Evolutionary conservation across 2,329 filamentous ascomycete species (phyloP), one percentile per base, ranked within the genome.

Genomic region (Aureobasidium sp.): DNA sequence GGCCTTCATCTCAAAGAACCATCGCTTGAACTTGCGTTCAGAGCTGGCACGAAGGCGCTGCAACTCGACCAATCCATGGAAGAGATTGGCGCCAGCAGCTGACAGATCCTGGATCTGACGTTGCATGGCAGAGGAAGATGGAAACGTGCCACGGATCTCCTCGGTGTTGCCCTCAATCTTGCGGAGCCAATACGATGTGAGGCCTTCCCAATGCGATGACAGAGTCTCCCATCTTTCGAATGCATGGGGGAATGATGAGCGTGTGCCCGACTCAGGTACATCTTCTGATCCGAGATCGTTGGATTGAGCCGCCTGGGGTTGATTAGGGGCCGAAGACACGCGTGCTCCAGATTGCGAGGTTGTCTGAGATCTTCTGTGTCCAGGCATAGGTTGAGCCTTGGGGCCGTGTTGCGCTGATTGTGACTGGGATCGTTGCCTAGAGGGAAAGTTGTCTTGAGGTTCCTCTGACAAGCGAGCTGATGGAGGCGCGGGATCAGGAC

Each of bases 161-260:
- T 91, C 86, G 29, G 89, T 88, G 70, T 96, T 96, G 71, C 94
- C 86, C 74, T 99, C 90, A 8, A 99, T 79, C 66, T 91, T 86
- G 49, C 90, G 88, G 65, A 99, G 94, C 93, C 94, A 99, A 75
- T 96, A 97, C 62, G 90, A 93, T 0, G 94, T 97, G 62, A 99
- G 80, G 4, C 94, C 94, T 73, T 99, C 94, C 94, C 94, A 99
- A 68, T 97, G 93, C 6, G 94, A 95, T 0, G 94, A 99, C 2
- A 99, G 77, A 0, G 90, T 93, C 72, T 99, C 94, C 94, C 94
- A 99, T 62, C 94, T 84, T 74, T 99, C 93, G 69, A 99, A 99
- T 0, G 94, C 94, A 74, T 97, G 94, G 0, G 94, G 94, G 66
- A 99, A 97, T 0, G 87, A 86, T 49, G 88, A 89, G 33, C 68